Evolutionary conservation across 768 basidiomycete genomes (phyloP).

Genomic region (Lanmaoa pseudosensibilis): DNA sequence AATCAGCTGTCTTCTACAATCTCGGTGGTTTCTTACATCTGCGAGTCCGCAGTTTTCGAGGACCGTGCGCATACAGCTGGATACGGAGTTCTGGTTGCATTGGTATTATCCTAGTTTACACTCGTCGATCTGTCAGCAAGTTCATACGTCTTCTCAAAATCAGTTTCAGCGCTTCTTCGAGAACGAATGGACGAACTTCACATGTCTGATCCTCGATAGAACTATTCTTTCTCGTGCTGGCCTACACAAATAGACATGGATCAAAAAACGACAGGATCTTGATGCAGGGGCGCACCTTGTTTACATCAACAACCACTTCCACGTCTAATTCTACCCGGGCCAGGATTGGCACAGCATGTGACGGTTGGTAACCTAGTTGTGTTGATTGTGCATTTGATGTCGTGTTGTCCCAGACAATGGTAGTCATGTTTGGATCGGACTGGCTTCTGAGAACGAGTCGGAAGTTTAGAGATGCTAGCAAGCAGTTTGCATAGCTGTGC

Average conservation of each 20-base stretch:
- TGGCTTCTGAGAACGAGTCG: constrained; percentile 7
- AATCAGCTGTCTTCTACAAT: background rate
- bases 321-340: background rate
- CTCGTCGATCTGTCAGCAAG: background rate
- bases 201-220: background rate
- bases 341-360: background rate
- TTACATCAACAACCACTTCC: background rate
- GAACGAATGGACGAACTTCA: background rate
- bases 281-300: background rate
- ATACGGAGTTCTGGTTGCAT: background rate
- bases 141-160: background rate
- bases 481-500: too few relatives aligned
- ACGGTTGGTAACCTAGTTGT: background rate
- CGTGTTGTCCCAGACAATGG: constrained; percentile 4
- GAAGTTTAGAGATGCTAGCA: constrained; percentile 20
- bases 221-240: background rate
- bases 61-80: background rate
- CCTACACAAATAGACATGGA: background rate
- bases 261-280: background rate
- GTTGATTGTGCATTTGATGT: background rate
- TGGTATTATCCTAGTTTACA: background rate
- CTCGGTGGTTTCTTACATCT: background rate
- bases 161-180: background rate
- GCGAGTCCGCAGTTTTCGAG: background rate
- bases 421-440: background rate